Base-by-base conservation (phyloP, 192 early-diverging fungal species). In the Phycomyces nitens region DNA sequence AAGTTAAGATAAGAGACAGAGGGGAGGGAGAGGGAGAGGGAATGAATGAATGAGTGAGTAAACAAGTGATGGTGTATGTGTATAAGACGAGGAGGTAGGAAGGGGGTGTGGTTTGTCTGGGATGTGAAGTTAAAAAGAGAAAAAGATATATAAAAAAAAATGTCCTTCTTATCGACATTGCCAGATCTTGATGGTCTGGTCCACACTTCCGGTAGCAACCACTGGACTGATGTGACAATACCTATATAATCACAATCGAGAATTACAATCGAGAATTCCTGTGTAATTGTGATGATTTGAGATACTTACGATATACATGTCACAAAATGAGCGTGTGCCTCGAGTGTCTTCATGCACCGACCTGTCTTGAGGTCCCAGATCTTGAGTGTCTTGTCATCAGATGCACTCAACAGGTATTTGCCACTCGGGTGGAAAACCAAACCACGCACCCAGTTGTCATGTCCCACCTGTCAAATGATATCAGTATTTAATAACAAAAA, bases 391-490 rank as follows among this genome's bases (percentile, higher is more conserved):
- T 94, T 96, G 74, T 98, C 96, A 65, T 98, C 96, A 0, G 91
- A 89, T 1, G 88, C 90, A 27, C 86, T 88, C 9, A 96, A 63
- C 3, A 98, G 70, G 60, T 80, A 89, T 62, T 92, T 92, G 39
- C 92, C 94, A 49, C 80, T 86, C 0, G 95, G 89, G 53, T 94
- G 91, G 65, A 95, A 86, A 0, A 84, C 83, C 43, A 97, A 71
- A 40, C 88, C 91, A 41, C 95, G 88, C 11, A 96, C 84, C 94
- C 94, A 96, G 69, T 94, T 94, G 53, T 96, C 94, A 66, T 96
- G 94, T 11, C 94, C 94, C 26, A 82, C 73, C 88, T 90, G 59
- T 56, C 27, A 34, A 23, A 50, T 26, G 18, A 47, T n/a, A 24
- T 10, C 6, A 24, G 7, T 34, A 34, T 34, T 34, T 34, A 34